Evolutionary conservation across 2,329 filamentous ascomycete species (phyloP), one percentile per base, ranked within the genome.

Genomic region (Acarospora socialis): DNA sequence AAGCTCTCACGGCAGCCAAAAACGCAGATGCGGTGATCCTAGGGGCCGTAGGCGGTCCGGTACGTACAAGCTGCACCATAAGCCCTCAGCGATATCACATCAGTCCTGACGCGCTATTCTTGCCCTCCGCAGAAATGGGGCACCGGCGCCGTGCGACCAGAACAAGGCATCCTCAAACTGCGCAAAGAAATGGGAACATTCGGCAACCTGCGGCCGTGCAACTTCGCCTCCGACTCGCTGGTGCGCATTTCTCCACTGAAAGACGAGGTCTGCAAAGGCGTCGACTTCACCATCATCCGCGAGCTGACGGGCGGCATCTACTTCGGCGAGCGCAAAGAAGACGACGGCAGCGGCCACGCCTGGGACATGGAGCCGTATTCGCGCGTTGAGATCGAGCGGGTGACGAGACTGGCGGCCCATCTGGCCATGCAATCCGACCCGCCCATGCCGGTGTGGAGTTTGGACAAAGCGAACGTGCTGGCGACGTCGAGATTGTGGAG

Each of bases 401-500:
- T 95, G 45, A 81, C 79, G 7, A 70, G 86, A 22, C 68, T 94
- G 24, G 86, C 78, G 2, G 87, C 74, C 4, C 73, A 78, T 59
- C 66, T 95, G 16, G 87, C 87, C 3, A 66, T 86, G 32, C 76
- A 77, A 30, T 71, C 77, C 45, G 66, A 78, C 54, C 81, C 81
- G 2, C 81, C 81, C 1, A 66, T 77, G 21, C 78, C 77, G 34
- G 82, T 94, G 28, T 82, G 74, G 77, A 82, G 73, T 51, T 62
- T 94, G 50, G 90, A 95, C 60, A 95, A 95, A 73, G 90, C 87
- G 34, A 95, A 95, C 52, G 87, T 95, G 30, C 70, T 95, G 42
- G 87, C 87, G 2, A 93, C 86, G 9, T 82, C 76, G 52, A 66
- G 87, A 24, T 63, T 95, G 47, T 95, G 87, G 87, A 69, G 87